Base-by-base conservation (phyloP, 1,284 basidiomycete genomes). In the Heterobasidion occidentale region DNA sequence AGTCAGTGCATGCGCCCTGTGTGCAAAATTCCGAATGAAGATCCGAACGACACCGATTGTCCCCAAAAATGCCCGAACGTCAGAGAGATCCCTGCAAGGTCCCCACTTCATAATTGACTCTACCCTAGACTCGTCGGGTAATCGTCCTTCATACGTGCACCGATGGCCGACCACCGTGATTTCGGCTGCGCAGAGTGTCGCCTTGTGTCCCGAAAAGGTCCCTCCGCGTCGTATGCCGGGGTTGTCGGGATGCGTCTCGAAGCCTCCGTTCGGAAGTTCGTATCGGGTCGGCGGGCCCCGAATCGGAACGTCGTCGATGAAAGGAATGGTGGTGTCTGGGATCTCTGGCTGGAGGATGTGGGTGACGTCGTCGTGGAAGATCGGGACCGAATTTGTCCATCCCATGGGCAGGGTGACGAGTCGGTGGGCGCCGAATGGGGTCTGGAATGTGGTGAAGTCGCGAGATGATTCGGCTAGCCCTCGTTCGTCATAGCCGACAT, bases 331-430 rank as follows among this genome's bases (percentile, higher is more conserved):
- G 19, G 66, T 20, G n/a, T 71, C 27, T 6, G 67, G 70, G 11
- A 74, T 72, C 52, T 74, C 65, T 1, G 60, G 55, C 48, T 69
- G 61, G 0, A 75, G 59, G 38, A 72, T 72, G 45, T 64, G 67
- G 0, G 65, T 67, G 1, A 74, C 62, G 55, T 70, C 62, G 49
- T 67, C 65, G 53, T 73, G 69, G n/a, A 71, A 69, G 20, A 71
- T 68, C 6, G 66, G 67, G 1, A 71, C 66, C 0, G 68, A 72
- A 51, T 74, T 72, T 0, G 70, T 72, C 64, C 64, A 75, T 0
- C 74, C 73, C 70, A 72, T 71, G 0, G 70, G 73, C 0, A 74
- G 49, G 0, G 59, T 63, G 0, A 58, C 56, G 0, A 70, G 60
- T 27, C 62, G 59, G 12, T 60, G 55, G 11, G 62, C 58, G 7